Percentiles rank a stretch among this genome's conserved stretches.
phyloP scores from a whole-genome alignment of 139 green algal species.

The Closterium sp. region DNA sequence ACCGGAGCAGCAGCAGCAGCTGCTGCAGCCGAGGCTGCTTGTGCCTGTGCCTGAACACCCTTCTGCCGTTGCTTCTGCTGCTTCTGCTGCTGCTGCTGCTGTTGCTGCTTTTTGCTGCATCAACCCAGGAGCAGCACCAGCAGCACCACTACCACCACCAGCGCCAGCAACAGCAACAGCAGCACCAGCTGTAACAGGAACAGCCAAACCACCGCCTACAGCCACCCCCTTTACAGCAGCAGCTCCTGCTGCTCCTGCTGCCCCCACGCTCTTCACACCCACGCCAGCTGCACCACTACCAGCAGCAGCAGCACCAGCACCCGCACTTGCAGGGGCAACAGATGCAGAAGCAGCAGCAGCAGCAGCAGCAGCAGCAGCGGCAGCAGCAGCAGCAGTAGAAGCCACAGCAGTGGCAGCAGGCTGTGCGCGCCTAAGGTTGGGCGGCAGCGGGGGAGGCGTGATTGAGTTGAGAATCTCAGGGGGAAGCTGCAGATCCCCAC shows the following conservation, averaged over 20 bases:
- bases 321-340: too few species aligned
- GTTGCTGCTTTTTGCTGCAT: too few species aligned
- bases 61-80: neutral
- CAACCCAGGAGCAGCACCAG: neutral
- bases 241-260: neutral
- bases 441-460: conserved; percentile 6
- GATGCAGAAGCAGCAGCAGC: neutral
- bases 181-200: neutral
- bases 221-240: neutral
- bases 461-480: conserved; percentile 26
- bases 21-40: neutral
- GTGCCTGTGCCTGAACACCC: neutral
- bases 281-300: neutral
- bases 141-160: too few species aligned
- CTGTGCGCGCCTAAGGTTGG: neutral
- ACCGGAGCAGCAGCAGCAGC: neutral
- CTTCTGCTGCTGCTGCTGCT: too few species aligned
- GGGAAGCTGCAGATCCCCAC: neutral
- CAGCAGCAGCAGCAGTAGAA: neutral
- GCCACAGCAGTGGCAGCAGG: neutral
- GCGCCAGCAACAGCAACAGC: neutral
- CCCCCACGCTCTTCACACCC: neutral
- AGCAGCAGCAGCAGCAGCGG: too few species aligned
- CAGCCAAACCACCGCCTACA: neutral
- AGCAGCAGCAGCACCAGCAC: neutral